These are phyloP conservation scores for Lachnellula cervina DNA, from an alignment of 2,329 filamentous ascomycete genomes.

Conservation along the genomic window DNA sequence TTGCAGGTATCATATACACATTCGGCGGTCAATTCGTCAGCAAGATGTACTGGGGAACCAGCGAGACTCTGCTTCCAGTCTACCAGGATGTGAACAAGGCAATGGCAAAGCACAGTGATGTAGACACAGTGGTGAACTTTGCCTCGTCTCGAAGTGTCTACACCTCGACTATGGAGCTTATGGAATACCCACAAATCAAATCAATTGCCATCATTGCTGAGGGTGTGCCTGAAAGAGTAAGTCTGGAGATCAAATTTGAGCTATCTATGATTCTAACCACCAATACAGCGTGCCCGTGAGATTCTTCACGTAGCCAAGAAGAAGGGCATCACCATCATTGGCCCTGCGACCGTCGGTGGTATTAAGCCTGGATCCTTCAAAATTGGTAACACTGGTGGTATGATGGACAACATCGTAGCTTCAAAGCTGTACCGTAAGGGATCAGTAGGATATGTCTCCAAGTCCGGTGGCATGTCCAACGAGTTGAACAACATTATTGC, in stretches of 20 bases:
- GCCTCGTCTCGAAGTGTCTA: slow-evolving; percentile 98
- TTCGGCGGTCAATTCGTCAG: slow-evolving; percentile 99
- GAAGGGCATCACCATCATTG: slow-evolving; percentile 99
- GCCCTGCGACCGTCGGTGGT: slow-evolving; percentile 94
- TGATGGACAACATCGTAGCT: slow-evolving; percentile 99
- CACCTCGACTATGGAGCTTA: slow-evolving; percentile 96
- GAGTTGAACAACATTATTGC: slow-evolving; percentile 99
- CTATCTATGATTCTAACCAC: slow-evolving; percentile 25
- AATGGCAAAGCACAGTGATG: slow-evolving; percentile 91
- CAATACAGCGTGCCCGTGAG: slow-evolving; percentile 79
- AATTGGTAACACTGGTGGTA: slow-evolving; percentile 99
- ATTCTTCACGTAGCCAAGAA: slow-evolving; percentile 94
- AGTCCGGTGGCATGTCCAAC: slow-evolving; percentile 99
- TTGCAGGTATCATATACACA: slow-evolving; percentile 99
- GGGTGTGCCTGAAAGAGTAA: slow-evolving; percentile 94
- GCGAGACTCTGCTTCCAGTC: slow-evolving; percentile 95
- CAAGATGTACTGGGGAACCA: slow-evolving; percentile 99
- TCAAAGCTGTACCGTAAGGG: slow-evolving; percentile 99
- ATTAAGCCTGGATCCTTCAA: slow-evolving; percentile 99
- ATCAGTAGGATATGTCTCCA: slow-evolving; percentile 98
- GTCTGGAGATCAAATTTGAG: slow-evolving; percentile 33
- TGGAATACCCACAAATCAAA: slow-evolving; percentile 95
- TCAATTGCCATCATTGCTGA: slow-evolving; percentile 99
- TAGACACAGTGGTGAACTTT: slow-evolving; percentile 99
- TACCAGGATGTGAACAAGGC: slow-evolving; percentile 94